Conservation (phyloP, 371 early-diverging fungal genomes). For the Mucor plumbeus region DNA sequence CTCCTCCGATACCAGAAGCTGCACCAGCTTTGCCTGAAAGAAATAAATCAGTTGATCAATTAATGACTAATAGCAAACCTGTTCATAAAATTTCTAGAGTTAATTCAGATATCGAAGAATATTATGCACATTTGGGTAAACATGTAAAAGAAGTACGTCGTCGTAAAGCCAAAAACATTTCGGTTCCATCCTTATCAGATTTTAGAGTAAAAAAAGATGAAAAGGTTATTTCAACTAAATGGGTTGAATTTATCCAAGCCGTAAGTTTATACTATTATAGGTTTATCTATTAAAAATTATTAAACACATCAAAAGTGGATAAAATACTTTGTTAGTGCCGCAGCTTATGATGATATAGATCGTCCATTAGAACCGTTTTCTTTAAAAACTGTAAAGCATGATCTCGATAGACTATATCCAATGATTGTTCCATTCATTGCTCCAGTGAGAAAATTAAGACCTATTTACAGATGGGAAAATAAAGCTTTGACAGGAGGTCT, state of each 20-base stretch:
- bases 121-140: conserved; percentile 38
- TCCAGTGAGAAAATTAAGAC: conserved; percentile 27
- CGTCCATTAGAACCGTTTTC: conserved; percentile 44
- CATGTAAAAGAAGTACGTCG: conserved; percentile 40
- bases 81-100: background rate
- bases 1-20: background rate
- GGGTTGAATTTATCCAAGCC: conserved; percentile 33
- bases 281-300: background rate
- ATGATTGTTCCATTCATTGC: conserved; percentile 34
- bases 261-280: conserved; percentile 15
- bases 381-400: conserved; percentile 36
- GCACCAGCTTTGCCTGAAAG: conserved; percentile 10
- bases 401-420: conserved; percentile 42
- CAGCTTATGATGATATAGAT: conserved; percentile 41
- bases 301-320: conserved; percentile 28
- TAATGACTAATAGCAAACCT: background rate
- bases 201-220: conserved; percentile 25
- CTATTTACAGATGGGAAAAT: conserved; percentile 50
- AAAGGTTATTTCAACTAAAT: conserved; percentile 20
- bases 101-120: conserved; percentile 2
- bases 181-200: conserved; percentile 20
- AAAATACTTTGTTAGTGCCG: conserved; percentile 35
- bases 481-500: conserved; percentile 31
- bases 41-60: conserved; percentile 14
- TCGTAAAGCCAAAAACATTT: conserved; percentile 6